A percentile compares a stretch with the other conserved stretches of the same genome.
Conservation (phyloP, 2,329 filamentous ascomycete genomes). For the Fusarium zealandicum region DNA sequence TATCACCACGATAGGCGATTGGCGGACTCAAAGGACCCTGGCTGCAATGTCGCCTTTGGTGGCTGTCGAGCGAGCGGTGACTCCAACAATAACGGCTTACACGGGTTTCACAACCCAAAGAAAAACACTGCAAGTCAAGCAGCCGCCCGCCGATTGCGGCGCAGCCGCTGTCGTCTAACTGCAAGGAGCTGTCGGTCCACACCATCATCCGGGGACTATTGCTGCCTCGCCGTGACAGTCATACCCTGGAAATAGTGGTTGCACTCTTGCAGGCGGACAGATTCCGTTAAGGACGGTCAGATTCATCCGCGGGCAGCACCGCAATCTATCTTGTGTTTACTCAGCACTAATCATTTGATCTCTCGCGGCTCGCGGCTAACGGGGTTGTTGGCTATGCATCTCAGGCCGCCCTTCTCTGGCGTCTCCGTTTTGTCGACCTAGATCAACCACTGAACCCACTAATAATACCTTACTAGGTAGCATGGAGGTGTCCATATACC, state of each 20-base stretch:
- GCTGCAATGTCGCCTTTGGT: constrained; percentile 28
- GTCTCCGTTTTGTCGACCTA: constrained; percentile 16
- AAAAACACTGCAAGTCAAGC: constrained; percentile 2
- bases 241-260: constrained; percentile 19
- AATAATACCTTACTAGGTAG: neutral
- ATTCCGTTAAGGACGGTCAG: neutral
- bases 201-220: constrained; percentile 17
- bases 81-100: constrained; percentile 14
- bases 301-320: constrained; percentile 3
- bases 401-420: constrained; percentile 2
- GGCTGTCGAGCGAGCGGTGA: constrained; percentile 29
- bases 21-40: constrained; percentile 22
- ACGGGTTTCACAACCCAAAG: constrained; percentile 5
- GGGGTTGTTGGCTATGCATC: constrained; percentile 14
- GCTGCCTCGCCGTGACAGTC: constrained; percentile 31
- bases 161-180: neutral
- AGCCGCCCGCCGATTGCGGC: neutral
- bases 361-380: constrained; percentile 4
- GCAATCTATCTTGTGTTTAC: neutral
- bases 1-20: constrained; percentile 8
- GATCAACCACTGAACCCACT: constrained; percentile 23
- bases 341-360: constrained; percentile 1
- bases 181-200: constrained; percentile 11
- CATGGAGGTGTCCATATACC: constrained; percentile 15
- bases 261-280: neutral